Base-by-base conservation (phyloP, 2,329 filamentous ascomycete species). In the Paecilomyces dactylethromorphus region DNA sequence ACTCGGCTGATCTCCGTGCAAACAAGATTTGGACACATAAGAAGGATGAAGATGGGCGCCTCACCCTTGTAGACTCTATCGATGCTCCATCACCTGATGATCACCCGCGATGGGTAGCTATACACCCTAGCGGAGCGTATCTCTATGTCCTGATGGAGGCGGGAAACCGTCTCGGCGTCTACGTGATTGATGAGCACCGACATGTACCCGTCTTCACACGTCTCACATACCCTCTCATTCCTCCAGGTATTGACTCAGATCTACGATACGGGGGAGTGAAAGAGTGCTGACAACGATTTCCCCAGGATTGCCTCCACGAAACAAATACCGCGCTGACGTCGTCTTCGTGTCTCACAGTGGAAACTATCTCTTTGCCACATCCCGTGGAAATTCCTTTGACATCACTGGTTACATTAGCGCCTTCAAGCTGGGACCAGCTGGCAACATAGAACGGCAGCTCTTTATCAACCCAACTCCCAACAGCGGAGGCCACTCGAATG, bases 91-190 rank as follows among this genome's bases (percentile, higher is more conserved):
- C 82, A 53, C 76, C 83, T 2, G 81, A 82, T 61, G 91, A 96
- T 73, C 91, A 94, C 72, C 91, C 91, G 15, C 85, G 91, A 68
- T 96, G 91, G 91, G 89, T 95, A 13, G 90, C 90, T 65, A 87
- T 95, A 71, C 89, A 93, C 72, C 87, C 88, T 2, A 84, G 84
- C 1, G 90, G 90, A 21, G 83, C 86, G 59, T 92, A 91, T 74
- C 81, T 96, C 58, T 96, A 95, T 76, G 90, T 84, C 7, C 81
- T 96, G 65, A 95, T 94, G 89, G 91, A 96, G 76, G 88, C 87
- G n/a, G 90, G 91, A 57, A 96, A 96, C 78, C 81, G 88, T 56
- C 77, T 96, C 58, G 91, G 86, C 72, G 88, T 92, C 67, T 96
- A 94, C 74, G 82, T 89, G 64, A 86, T 96, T 74, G 88, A 94